These are phyloP conservation scores for Oryza glaberrima DNA, from an alignment of 176 grass and related monocot species.

Conservation along the genomic window DNA sequence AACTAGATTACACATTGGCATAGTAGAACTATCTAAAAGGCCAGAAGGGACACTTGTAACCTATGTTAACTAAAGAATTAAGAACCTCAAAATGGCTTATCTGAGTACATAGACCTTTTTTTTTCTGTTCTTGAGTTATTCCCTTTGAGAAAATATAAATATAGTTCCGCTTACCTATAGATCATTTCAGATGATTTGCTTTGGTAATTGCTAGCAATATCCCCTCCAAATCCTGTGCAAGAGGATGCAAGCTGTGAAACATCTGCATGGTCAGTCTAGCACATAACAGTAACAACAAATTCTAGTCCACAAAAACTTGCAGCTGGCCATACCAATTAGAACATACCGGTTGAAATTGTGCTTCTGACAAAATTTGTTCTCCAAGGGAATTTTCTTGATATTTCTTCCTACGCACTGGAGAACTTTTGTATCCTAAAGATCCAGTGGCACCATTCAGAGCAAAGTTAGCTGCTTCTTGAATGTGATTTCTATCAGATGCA, in stretches of 20 bases:
- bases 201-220: conserved; percentile 41
- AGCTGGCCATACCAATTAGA: conserved; percentile 22
- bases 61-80: neutral
- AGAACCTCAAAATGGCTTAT: neutral
- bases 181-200: conserved; percentile 34
- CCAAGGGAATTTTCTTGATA: conserved; percentile 36
- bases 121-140: conserved; percentile 12
- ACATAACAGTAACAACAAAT: neutral
- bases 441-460: conserved; percentile 52
- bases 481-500: conserved; percentile 51
- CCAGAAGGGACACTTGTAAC: neutral
- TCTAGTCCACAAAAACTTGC: neutral
- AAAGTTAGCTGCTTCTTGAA: conserved; percentile 53
- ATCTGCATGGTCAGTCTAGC: conserved; percentile 45
- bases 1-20: conserved; percentile 22
- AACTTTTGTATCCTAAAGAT: conserved; percentile 48
- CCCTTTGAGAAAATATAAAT: conserved; percentile 3
- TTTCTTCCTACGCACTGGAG: conserved; percentile 36
- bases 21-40: neutral
- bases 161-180: conserved; percentile 44
- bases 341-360: conserved; percentile 52
- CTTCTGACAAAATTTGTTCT: conserved; percentile 29
- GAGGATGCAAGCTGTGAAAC: conserved; percentile 34
- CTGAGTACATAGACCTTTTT: conserved; percentile 9
- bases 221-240: conserved; percentile 48